phyloP scores from a whole-genome alignment of 1,139 yeast species.

The Taphrina pruni region DNA sequence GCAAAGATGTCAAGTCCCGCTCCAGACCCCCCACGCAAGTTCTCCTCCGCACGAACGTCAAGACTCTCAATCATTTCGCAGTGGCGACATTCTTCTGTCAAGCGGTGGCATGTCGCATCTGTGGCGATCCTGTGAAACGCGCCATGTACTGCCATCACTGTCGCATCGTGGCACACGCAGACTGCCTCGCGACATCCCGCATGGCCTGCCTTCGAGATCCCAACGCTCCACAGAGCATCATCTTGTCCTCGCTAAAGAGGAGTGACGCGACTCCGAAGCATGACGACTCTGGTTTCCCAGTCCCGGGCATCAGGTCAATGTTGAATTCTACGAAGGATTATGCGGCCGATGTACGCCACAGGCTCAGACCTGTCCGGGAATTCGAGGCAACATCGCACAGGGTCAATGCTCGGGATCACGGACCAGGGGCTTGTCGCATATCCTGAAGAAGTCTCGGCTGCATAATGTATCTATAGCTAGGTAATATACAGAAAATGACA shows the following conservation, averaged over 20 bases:
- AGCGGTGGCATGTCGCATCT: slow-evolving; percentile 7
- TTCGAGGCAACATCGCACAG: neutral
- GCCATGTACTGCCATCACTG: slow-evolving; percentile 21
- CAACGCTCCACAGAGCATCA: neutral
- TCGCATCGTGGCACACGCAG: slow-evolving; percentile 18
- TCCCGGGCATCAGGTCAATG: neutral
- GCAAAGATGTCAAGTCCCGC: neutral
- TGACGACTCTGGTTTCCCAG: neutral
- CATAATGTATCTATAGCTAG: too few species aligned
- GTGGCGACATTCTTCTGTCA: slow-evolving; percentile 3
- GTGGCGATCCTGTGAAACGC: slow-evolving; percentile 8
- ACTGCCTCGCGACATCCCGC: slow-evolving; percentile 3
- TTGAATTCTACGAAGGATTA: slow-evolving; percentile 3
- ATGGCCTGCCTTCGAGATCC: slow-evolving; percentile 6
- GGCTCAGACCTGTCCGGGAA: neutral
- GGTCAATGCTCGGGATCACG: neutral
- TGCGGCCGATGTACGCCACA: neutral
- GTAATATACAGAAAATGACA: too few species aligned
- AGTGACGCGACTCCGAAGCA: neutral
- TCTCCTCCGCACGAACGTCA: neutral
- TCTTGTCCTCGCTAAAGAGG: neutral
- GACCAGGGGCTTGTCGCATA: neutral
- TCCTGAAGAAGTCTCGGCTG: neutral
- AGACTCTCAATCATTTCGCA: slow-evolving; percentile 9
- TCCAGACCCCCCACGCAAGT: neutral